These are phyloP conservation scores for Pelagophyceae sp. DNA, from an alignment of 352 stramenopile species.

Conservation along the genomic window DNA sequence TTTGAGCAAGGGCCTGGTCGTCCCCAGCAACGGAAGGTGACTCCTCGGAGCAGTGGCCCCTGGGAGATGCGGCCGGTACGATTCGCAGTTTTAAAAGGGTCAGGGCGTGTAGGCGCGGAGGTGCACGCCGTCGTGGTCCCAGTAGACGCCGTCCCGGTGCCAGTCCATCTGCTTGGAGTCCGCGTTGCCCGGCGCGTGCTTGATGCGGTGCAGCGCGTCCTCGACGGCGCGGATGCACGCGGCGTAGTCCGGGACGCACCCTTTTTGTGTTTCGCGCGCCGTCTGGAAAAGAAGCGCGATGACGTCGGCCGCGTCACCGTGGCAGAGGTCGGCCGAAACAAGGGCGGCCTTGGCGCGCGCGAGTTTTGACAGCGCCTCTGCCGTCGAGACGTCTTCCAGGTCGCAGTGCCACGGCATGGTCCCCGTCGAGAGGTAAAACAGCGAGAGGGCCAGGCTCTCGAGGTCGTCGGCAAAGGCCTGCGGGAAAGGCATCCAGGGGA, in stretches of 20 bases:
- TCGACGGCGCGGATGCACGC: not conserved
- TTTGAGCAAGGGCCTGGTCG: too few species aligned
- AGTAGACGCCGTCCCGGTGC: not conserved
- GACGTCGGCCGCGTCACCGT: not conserved
- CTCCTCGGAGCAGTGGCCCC: too few species aligned
- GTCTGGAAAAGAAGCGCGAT: not conserved
- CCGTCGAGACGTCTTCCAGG: too few species aligned
- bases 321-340: not conserved
- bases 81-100: not conserved
- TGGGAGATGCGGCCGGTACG: too few species aligned
- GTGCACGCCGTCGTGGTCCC: not conserved
- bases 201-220: not conserved
- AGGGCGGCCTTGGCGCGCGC: not conserved
- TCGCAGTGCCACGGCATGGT: not conserved
- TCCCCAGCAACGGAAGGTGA: not conserved
- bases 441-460: not conserved
- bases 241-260: not conserved
- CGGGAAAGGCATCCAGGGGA: not conserved
- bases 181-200: not conserved
- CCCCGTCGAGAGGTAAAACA: not conserved
- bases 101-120: too few species aligned
- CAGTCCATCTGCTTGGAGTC: not conserved
- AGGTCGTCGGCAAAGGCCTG: conserved; percentile 1
- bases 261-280: not conserved
- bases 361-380: not conserved